phyloP scores from a whole-genome alignment of 345 rosid genomes.

The Microcos paniculata region DNA sequence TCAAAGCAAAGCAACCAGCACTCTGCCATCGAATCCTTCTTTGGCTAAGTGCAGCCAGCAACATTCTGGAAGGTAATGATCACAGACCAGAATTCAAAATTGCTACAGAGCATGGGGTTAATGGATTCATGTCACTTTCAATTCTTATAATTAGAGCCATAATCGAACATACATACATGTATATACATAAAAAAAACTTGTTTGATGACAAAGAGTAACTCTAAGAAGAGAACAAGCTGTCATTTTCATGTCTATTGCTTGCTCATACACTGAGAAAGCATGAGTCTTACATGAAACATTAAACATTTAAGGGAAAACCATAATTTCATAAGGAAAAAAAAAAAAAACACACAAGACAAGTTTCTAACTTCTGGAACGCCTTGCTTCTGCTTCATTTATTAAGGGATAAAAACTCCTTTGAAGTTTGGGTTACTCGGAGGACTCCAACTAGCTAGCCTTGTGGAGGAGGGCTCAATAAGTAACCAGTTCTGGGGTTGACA shows the following conservation, averaged over 20 bases:
- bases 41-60: too few species aligned
- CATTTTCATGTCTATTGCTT: neutral
- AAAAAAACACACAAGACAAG: neutral
- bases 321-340: neutral
- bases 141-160: too few species aligned
- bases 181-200: neutral
- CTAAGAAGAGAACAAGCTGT: neutral
- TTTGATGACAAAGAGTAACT: neutral
- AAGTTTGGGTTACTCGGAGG: neutral
- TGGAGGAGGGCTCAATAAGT: constrained; percentile 38
- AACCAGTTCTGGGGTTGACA: constrained; percentile 47
- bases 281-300: neutral
- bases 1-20: too few species aligned
- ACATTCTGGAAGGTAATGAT: too few species aligned
- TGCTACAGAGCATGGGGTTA: too few species aligned
- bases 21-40: too few species aligned
- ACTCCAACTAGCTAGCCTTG: constrained; percentile 11
- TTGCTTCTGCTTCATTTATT: neutral
- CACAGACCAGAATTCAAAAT: too few species aligned
- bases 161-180: neutral
- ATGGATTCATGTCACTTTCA: neutral
- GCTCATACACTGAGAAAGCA: neutral
- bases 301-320: neutral
- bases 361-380: neutral
- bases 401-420: neutral